A percentile compares a stretch with the other conserved stretches of the same genome.
Evolutionary conservation across 2,329 filamentous ascomycete species (phyloP).

Genomic region (Sporothrix protearum): DNA sequence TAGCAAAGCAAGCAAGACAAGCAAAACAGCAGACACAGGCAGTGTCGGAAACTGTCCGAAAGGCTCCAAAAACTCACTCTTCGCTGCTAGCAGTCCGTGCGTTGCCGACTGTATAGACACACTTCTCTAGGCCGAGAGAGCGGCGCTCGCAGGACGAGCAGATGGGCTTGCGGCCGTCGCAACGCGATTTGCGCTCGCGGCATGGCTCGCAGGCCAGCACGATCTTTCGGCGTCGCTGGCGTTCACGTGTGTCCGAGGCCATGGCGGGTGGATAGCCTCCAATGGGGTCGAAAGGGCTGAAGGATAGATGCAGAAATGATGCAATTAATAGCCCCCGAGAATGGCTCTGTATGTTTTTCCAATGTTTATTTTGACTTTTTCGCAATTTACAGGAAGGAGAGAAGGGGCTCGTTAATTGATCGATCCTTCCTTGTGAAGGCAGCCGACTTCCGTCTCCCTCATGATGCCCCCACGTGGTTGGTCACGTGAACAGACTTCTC

Average conservation of each 20-base stretch:
- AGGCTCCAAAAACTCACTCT: conserved; percentile 13
- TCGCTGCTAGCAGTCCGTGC: conserved; percentile 24
- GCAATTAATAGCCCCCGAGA: neutral
- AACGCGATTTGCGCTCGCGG: conserved; percentile 41
- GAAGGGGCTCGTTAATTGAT: neutral
- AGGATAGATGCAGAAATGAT: neutral
- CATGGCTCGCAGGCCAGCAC: conserved; percentile 43
- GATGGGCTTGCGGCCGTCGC: conserved; percentile 44
- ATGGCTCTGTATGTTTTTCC: neutral
- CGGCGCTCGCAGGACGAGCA: conserved; percentile 42
- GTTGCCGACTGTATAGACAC: conserved; percentile 22
- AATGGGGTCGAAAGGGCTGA: neutral
- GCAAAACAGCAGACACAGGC: no score
- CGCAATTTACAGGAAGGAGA: neutral
- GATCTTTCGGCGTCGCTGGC: conserved; percentile 30
- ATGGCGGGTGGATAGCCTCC: neutral
- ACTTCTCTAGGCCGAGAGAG: conserved; percentile 26
- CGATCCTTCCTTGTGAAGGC: neutral
- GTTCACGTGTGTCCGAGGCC: conserved; percentile 20
- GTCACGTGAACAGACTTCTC: neutral
- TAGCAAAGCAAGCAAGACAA: neutral
- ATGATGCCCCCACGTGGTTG: neutral
- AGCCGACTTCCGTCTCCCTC: neutral
- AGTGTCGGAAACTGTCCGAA: neutral
- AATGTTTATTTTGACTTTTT: no score